Conservation (phyloP, 2,329 filamentous ascomycete genomes). For the Peltaster fructicola region DNA sequence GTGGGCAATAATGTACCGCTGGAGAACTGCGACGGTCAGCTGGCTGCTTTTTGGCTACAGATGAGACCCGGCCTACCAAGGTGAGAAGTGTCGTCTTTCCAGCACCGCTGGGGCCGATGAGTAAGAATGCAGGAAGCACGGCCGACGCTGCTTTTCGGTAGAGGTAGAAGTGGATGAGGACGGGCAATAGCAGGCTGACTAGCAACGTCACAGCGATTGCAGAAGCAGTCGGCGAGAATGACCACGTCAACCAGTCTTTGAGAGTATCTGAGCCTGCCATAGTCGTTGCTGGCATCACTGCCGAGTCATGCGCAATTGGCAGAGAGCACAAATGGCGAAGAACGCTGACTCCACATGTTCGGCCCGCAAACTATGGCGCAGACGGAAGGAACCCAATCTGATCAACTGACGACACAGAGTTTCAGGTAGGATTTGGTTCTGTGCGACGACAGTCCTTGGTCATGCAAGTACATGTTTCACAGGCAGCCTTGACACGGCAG, state of each 20-base stretch:
- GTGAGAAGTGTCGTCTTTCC: conserved; percentile 86
- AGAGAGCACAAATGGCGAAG: too few species aligned
- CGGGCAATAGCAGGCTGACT: conserved; percentile 53
- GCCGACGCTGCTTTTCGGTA: conserved; percentile 46
- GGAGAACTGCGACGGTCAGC: conserved; percentile 25
- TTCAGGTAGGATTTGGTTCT: too few species aligned
- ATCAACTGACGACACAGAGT: too few species aligned
- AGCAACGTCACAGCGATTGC: conserved; percentile 50
- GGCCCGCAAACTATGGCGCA: too few species aligned
- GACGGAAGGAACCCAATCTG: too few species aligned
- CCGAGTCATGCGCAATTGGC: too few species aligned
- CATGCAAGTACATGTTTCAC: too few species aligned
- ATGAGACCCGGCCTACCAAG: conserved; percentile 39
- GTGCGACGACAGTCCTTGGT: too few species aligned
- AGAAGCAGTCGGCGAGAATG: conserved; percentile 26
- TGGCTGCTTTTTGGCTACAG: conserved; percentile 1
- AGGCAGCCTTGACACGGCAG: too few species aligned
- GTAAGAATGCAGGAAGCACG: conserved; percentile 54
- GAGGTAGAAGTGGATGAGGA: conserved; percentile 61
- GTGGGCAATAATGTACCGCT: conserved; percentile 37
- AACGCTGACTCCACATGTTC: too few species aligned
- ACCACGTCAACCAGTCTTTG: conserved; percentile 26
- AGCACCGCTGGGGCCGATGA: conserved; percentile 61
- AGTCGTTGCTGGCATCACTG: background rate
- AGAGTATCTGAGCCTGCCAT: conserved; percentile 1